phyloP scores from a whole-genome alignment of 2,329 filamentous ascomycete species.

The Cladosporium sp. region DNA sequence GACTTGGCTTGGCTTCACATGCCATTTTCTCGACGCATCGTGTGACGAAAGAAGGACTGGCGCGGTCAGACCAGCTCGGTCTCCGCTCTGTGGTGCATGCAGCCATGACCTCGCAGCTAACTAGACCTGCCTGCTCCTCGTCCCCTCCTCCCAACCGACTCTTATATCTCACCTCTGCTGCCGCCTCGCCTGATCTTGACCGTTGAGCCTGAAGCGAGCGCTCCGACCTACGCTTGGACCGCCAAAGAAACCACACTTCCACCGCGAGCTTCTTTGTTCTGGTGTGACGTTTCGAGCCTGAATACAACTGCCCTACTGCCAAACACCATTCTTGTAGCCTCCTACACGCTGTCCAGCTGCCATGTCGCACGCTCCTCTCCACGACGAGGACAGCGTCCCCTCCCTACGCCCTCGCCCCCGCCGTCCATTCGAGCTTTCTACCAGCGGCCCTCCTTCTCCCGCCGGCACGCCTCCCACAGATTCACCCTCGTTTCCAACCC shows the following conservation, averaged over 20 bases:
- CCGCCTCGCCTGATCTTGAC: background rate
- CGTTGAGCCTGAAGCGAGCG: constrained; percentile 12
- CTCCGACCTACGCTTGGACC: constrained; percentile 14
- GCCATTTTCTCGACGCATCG: constrained; percentile 9
- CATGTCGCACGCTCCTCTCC: constrained; percentile 25
- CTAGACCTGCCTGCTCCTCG: background rate
- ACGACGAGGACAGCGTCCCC: constrained; percentile 20
- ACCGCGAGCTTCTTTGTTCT: constrained; percentile 13
- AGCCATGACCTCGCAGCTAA: constrained; percentile 7
- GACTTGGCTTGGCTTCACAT: constrained; percentile 8
- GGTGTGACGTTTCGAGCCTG: constrained; percentile 12
- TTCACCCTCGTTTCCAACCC: constrained; percentile 14
- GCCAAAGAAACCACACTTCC: constrained; percentile 16
- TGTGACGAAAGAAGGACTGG: constrained; percentile 11
- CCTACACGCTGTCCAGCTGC: background rate
- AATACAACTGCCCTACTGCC: background rate
- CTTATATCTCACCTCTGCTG: background rate
- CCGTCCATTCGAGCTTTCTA: constrained; percentile 63
- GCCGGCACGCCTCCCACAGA: constrained; percentile 24
- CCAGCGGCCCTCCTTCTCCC: constrained; percentile 37
- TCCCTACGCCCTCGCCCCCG: constrained; percentile 58
- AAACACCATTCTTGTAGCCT: background rate
- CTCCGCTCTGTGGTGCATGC: constrained; percentile 6
- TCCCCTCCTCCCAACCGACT: background rate
- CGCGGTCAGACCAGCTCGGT: constrained; percentile 12